Base-by-base conservation (phyloP, 106 monocot species). In the Ottelia alismoides region DNA sequence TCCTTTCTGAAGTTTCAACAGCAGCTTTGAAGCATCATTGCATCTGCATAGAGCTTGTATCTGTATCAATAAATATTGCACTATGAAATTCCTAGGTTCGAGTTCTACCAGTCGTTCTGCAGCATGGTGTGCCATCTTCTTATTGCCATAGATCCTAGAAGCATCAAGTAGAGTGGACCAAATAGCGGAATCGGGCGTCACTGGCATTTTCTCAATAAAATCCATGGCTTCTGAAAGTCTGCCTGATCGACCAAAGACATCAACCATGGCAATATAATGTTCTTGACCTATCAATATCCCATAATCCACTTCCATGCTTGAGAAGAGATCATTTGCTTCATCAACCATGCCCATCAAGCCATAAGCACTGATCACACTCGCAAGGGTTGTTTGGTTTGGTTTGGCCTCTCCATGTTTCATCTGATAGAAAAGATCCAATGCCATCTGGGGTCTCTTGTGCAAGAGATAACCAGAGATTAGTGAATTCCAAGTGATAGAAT, bases 221-320 rank as follows among this genome's bases (percentile, higher is more conserved):
- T 79, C 70, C 16, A 12, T 43, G 3, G 84, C 94, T 66, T 94
- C 94, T 43, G 54, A 25, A 11, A 88, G 60, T 45, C 76, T 67
- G 57, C 78, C 76, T 12, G 88, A 68, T 47, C 75, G 81, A 25
- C 94, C 78, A 76, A 69, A 11, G n/a, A 94, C 76, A 70, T 76
- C 65, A 16, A 94, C 73, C 78, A 88, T 81, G 24, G 58, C 81
- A 22, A 57, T 48, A 48, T 81, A 94, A 72, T 84, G 75, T 18
- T 88, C 80, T 30, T 57, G 55, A 25, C 59, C 28, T 28, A 64
- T 74, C 22, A 57, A 51, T 46, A 78, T 45, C 47, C 73, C 32
- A 58, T 78, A 68, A 2, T 72, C 49, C 20, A 73, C 65, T 3
- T 5, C 20, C 78, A 88, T 78, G 26, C 49, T 66, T 44, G 55